Evolutionary conservation across 345 rosid genomes (phyloP).

Genomic region (Pseudoturritis turrita): DNA sequence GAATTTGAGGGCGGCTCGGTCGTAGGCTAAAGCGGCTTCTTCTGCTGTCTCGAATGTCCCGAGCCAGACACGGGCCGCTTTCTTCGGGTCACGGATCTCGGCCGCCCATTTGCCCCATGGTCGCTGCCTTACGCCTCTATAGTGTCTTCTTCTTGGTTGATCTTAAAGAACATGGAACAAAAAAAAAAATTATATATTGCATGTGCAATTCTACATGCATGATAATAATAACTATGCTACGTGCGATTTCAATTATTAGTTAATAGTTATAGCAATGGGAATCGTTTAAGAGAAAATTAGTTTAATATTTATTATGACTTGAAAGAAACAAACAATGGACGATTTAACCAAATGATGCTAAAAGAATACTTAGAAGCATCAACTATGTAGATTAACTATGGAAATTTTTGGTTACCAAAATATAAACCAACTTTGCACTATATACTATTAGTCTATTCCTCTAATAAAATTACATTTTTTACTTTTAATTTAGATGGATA

Average conservation of each 20-base stretch:
- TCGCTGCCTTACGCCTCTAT: conserved; percentile 93
- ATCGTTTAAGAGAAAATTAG: neutral
- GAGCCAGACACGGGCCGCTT: conserved; percentile 81
- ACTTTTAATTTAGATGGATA: neutral
- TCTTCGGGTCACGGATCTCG: conserved; percentile 80
- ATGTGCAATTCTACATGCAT: conserved; percentile 16
- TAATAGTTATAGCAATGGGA: neutral
- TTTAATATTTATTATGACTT: neutral
- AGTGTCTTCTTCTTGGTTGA: conserved; percentile 55
- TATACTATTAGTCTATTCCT: neutral
- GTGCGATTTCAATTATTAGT: neutral
- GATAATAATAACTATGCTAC: neutral
- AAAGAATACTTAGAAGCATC: neutral
- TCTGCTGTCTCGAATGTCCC: conserved; percentile 89
- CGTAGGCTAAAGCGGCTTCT: conserved; percentile 89
- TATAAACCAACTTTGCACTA: too few species aligned
- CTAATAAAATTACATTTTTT: neutral
- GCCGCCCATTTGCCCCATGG: conserved; percentile 99
- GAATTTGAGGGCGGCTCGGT: conserved; percentile 83
- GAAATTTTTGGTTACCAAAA: too few species aligned
- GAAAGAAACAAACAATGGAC: neutral
- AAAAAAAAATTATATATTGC: neutral
- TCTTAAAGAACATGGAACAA: conserved; percentile 35
- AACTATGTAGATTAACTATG: neutral
- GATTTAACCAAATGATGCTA: neutral